Evolutionary conservation across 805 yeast species (phyloP).

Genomic region (Spathaspora girioi): DNA sequence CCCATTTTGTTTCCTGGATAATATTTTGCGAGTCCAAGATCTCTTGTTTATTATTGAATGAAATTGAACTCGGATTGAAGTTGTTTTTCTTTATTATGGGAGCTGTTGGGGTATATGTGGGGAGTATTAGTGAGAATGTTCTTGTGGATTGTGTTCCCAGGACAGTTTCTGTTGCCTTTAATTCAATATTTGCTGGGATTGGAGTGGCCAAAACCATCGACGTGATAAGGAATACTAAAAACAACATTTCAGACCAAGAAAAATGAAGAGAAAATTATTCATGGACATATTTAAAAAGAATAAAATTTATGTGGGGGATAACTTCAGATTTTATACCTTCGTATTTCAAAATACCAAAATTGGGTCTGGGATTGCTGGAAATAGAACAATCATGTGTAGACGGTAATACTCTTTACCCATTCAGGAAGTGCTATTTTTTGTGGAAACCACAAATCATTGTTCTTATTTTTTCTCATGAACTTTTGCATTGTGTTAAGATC

Average conservation of each 20-base stretch:
- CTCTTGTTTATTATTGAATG: conserved; percentile 14
- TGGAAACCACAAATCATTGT: neutral
- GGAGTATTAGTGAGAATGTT: conserved; percentile 13
- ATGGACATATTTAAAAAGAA: neutral
- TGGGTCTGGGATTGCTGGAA: neutral
- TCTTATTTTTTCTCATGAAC: neutral
- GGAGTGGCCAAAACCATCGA: conserved; percentile 18
- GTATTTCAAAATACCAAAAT: neutral
- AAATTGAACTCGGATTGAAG: conserved; percentile 8
- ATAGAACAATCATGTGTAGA: neutral
- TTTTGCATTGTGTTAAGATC: neutral
- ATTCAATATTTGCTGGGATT: conserved; percentile 24
- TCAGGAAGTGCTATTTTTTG: neutral
- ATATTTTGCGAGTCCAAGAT: conserved; percentile 2
- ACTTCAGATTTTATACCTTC: neutral
- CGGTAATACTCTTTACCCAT: neutral
- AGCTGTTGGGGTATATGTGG: conserved; percentile 16
- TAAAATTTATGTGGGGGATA: neutral
- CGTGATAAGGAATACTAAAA: neutral
- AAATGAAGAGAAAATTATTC: neutral
- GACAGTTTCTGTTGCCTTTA: conserved; percentile 14
- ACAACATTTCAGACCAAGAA: neutral
- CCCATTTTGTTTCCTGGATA: conserved; percentile 1
- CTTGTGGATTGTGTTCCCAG: conserved; percentile 7
- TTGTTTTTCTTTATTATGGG: conserved; percentile 9